Evolutionary conservation across 2,329 filamentous ascomycete species (phyloP).

Genomic region (Plenodomus tracheiphilus): DNA sequence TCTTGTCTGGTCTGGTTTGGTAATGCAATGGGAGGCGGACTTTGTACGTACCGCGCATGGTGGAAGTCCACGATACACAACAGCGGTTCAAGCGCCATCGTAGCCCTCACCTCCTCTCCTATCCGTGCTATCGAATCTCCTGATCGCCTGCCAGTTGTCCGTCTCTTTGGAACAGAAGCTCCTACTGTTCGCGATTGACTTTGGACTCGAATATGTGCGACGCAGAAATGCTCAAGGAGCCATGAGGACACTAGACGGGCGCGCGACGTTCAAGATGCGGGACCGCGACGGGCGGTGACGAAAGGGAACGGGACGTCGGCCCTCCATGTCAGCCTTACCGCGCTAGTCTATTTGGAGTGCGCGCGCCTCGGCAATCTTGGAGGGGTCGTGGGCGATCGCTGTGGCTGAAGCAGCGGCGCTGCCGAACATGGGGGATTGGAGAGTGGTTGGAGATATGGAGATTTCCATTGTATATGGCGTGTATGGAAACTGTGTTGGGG

Average conservation of each 20-base stretch:
- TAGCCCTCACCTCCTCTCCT: conserved; percentile 28
- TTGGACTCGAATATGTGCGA: neutral
- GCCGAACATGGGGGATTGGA: too few relatives aligned
- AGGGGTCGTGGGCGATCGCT: neutral
- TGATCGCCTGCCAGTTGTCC: too few relatives aligned
- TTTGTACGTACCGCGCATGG: conserved; percentile 49
- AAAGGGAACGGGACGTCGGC: conserved; percentile 5
- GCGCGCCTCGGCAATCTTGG: conserved; percentile 15
- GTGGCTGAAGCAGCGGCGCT: neutral
- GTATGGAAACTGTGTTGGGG: too few relatives aligned
- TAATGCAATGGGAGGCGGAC: neutral
- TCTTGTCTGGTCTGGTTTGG: neutral
- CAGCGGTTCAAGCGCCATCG: conserved; percentile 46
- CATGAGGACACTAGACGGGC: neutral
- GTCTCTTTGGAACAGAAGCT: neutral
- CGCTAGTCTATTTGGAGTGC: conserved; percentile 15
- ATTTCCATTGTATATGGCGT: too few relatives aligned
- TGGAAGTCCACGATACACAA: conserved; percentile 59
- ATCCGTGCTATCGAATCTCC: neutral
- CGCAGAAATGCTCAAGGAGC: neutral
- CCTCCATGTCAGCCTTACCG: conserved; percentile 21
- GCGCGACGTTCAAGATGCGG: neutral
- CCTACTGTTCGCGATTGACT: neutral
- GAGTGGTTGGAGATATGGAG: too few relatives aligned
- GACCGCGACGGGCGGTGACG: conserved; percentile 8